Base-by-base conservation (phyloP, 2,329 filamentous ascomycete genomes). In the Botrytis elliptica region DNA sequence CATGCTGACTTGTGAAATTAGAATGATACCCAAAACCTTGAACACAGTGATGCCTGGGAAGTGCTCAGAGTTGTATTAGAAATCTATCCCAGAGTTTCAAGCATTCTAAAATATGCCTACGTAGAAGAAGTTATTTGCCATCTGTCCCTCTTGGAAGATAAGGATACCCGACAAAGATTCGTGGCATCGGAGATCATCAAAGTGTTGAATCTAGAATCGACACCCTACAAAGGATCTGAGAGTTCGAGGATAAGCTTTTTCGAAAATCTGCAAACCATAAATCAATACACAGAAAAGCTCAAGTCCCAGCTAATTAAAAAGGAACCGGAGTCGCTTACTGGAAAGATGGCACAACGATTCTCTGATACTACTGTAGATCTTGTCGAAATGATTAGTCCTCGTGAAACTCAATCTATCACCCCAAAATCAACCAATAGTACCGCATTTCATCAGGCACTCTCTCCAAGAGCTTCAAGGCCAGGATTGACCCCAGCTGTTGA, bases 111-210 rank as follows among this genome's bases (percentile, higher is more conserved):
- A 36, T 67, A 67, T 52, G 64, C 64, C 20, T 67, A 9, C 4
- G 18, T 67, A 14, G 64, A 67, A 22, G 64, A 67, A 14, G 18
- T 52, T 9, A 38, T 67, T n/a, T 52, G 64, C 64, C 64, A 67
- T 25, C 33, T 67, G 18, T 52, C 64, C 3, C 44, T 36, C 4
- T 4, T 67, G 9, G 42, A 67, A 33, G 20, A 33, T 42, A 18
- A 1, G 29, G 40, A 69, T 16, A 57, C 36, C 3, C 18, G 36
- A 22, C 49, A 55, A 7, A 20, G 16, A 64, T 20, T 64, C 42
- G n/a, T 42, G 22, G 36, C 52, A 22, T 68, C 7, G 4, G 46
- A 68, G 55, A 44, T 67, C 10, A 44, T 67, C n/a, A 67, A 67
- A 46, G 7, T 38, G 12, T 29, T 68, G 52, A 57, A 33, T n/a